These are phyloP conservation scores for Baudoinia panamericana DNA, from an alignment of 495 filamentous ascomycete genomes.

Conservation along the genomic window DNA sequence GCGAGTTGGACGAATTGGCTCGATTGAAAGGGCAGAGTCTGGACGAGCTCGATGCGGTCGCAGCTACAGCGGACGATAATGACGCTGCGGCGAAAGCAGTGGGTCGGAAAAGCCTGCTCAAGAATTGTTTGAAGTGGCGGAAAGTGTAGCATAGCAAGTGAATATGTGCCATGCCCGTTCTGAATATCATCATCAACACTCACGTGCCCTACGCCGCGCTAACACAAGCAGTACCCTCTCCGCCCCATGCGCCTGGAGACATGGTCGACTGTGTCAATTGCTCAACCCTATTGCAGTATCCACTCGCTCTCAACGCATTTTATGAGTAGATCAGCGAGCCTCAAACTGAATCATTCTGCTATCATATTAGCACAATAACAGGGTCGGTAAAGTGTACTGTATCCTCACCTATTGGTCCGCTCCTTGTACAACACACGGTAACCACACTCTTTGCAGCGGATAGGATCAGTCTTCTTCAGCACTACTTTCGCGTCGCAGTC, in stretches of 20 bases:
- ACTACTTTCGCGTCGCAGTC: conserved; percentile 77
- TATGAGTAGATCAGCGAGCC: conserved; percentile 71
- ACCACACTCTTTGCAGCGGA: conserved; percentile 91
- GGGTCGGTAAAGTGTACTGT: conserved; percentile 6
- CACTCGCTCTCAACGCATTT: too few species aligned
- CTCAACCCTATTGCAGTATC: too few species aligned
- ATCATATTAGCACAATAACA: conserved; percentile 26
- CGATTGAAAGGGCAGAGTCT: conserved; percentile 7
- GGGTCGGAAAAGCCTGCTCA: conserved; percentile 9
- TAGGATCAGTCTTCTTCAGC: conserved; percentile 71
- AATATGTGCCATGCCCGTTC: too few species aligned
- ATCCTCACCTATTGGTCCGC: conserved; percentile 75
- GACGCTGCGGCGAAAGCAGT: conserved; percentile 8
- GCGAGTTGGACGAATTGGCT: conserved; percentile 34
- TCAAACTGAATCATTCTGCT: conserved; percentile 99
- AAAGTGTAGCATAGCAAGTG: conserved; percentile 10
- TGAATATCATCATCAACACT: too few species aligned
- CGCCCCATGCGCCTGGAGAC: too few species aligned
- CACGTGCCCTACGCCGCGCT: too few species aligned
- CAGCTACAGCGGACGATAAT: neutral
- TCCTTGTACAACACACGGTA: conserved; percentile 96
- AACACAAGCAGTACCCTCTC: too few species aligned
- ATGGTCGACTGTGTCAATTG: too few species aligned
- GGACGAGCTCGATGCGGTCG: conserved; percentile 9
- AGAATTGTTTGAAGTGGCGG: conserved; percentile 15